Evolutionary conservation across 2,329 filamentous ascomycete species (phyloP).

Genomic region (Coniochaeta ligniaria): DNA sequence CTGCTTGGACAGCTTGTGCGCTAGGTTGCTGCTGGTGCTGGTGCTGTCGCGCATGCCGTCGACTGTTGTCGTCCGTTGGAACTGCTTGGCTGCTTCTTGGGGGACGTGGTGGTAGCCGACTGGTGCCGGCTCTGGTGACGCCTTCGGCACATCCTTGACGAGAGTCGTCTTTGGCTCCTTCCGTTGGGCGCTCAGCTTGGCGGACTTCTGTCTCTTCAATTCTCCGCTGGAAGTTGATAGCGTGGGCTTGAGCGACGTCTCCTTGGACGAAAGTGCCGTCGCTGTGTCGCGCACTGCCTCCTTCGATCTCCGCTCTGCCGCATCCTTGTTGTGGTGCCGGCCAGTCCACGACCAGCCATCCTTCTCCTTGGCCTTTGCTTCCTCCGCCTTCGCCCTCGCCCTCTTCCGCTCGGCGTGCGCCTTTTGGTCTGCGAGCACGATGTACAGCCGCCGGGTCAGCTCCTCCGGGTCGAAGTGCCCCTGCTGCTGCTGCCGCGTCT

Average conservation of each 20-base stretch:
- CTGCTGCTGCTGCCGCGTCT: conserved; percentile 10
- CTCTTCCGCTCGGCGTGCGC: conserved; percentile 27
- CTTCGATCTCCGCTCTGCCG: neutral
- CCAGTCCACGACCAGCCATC: neutral
- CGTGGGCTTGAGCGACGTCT: neutral
- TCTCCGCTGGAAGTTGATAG: neutral
- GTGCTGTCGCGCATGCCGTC: conserved; percentile 25
- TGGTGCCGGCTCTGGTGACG: neutral
- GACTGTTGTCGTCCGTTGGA: conserved; percentile 44
- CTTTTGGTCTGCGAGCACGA: conserved; percentile 44
- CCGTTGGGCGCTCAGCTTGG: conserved; percentile 2
- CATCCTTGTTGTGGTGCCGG: neutral
- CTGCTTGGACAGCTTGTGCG: conserved; percentile 35
- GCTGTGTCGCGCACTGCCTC: neutral
- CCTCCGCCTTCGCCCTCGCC: conserved; percentile 6
- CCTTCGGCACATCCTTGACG: neutral
- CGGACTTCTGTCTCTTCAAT: neutral
- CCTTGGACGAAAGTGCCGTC: neutral
- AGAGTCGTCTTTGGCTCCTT: neutral
- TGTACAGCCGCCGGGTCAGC: conserved; percentile 41
- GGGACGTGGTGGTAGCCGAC: conserved; percentile 40
- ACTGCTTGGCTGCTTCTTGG: conserved; percentile 46
- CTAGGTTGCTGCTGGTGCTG: conserved; percentile 12
- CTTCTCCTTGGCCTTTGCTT: conserved; percentile 5
- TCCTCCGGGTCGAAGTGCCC: conserved; percentile 47